phyloP scores from a whole-genome alignment of 148 eudicot species.

The Amaranthus hypochondriacus region DNA sequence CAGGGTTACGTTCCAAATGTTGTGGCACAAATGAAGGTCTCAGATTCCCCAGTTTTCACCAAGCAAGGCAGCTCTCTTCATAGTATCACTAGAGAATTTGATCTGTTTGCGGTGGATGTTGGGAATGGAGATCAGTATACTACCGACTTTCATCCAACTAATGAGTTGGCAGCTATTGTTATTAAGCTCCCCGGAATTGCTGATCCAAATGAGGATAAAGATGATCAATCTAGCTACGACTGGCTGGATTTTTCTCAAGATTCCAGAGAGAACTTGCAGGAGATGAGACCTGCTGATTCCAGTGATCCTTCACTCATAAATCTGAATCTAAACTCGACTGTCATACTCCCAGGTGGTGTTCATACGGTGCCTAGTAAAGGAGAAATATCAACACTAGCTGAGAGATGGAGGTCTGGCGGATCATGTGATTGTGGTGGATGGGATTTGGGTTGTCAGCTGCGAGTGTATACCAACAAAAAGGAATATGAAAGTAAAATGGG shows the following conservation, averaged over 20 bases:
- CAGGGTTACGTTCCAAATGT: constrained; percentile 49
- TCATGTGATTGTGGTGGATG: constrained; percentile 94
- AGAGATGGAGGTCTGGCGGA: constrained; percentile 83
- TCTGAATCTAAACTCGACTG: constrained; percentile 37
- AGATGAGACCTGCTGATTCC: constrained; percentile 13
- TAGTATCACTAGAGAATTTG: constrained; percentile 49
- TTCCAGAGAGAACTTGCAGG: constrained; percentile 21
- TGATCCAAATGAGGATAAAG: constrained; percentile 8
- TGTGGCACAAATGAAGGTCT: constrained; percentile 76
- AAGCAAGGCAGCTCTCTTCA: constrained; percentile 23
- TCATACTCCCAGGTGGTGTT: constrained; percentile 72
- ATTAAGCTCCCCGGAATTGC: constrained; percentile 40
- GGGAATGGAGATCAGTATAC: constrained; percentile 39
- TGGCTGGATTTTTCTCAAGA: constrained; percentile 27
- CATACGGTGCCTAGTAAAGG: constrained; percentile 78
- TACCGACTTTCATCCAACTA: constrained; percentile 45
- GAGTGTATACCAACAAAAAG: constrained; percentile 37
- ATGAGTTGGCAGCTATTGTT: constrained; percentile 79
- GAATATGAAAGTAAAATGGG: constrained; percentile 22
- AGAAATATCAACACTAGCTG: constrained; percentile 61
- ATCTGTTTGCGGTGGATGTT: constrained; percentile 45
- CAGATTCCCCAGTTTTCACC: constrained; percentile 27
- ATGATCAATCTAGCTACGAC: constrained; percentile 14
- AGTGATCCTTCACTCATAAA: constrained; percentile 7
- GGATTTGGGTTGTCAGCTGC: constrained; percentile 85